phyloP scores from a whole-genome alignment of 208 protist species.

The Angomonas ambiguus region DNA sequence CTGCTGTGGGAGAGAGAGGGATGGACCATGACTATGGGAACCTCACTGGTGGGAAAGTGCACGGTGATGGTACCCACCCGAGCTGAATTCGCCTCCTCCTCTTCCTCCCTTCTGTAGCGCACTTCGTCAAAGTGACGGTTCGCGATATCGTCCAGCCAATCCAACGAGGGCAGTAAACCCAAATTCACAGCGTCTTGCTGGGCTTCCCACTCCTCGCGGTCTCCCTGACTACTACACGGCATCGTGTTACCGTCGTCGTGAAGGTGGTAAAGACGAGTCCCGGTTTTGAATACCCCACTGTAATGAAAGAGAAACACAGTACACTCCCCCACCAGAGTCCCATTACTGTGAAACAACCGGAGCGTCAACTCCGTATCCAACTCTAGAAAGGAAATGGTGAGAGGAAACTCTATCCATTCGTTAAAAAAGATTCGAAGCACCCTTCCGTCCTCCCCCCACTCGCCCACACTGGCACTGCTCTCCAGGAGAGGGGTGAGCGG shows the following conservation, averaged over 20 bases:
- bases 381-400: constrained; percentile 81
- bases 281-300: constrained; percentile 48
- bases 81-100: not conserved
- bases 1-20: not conserved
- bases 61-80: constrained; percentile 21
- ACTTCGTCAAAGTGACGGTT: constrained; percentile 35
- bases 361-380: constrained; percentile 56
- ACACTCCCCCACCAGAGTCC: not conserved
- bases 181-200: constrained; percentile 18
- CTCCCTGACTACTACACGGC: not conserved
- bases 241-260: not conserved
- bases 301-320: constrained; percentile 34
- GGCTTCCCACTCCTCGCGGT: constrained; percentile 13
- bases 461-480: not conserved
- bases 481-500: constrained; percentile 2
- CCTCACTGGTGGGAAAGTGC: constrained; percentile 39
- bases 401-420: constrained; percentile 61
- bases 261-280: constrained; percentile 28
- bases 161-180: constrained; percentile 43
- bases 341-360: constrained; percentile 19
- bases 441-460: constrained; percentile 16
- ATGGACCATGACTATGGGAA: constrained; percentile 23
- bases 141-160: constrained; percentile 76
- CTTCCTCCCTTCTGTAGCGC: not conserved
- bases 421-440: not conserved